These are phyloP conservation scores for Sugiyamaella marilandica DNA, from an alignment of 805 yeast species.

Conservation along the genomic window DNA sequence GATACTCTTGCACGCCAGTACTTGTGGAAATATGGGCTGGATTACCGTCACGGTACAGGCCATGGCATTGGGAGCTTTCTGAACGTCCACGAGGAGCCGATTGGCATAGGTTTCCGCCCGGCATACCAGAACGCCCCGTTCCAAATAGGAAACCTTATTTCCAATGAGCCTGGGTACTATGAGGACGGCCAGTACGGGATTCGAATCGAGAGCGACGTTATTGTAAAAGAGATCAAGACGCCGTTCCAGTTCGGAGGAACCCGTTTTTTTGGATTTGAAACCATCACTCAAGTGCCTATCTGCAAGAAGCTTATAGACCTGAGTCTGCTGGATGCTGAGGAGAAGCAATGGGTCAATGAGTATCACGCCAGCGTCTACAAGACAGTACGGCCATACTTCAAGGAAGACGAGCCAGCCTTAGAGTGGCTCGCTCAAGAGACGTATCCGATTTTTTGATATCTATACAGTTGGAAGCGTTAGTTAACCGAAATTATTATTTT, in stretches of 20 bases:
- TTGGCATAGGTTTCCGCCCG: slow-evolving; percentile 63
- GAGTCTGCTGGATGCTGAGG: slow-evolving; percentile 51
- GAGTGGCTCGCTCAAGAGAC: slow-evolving; percentile 74
- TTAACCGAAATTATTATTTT: too few relatives aligned
- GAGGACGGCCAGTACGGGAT: slow-evolving; percentile 87
- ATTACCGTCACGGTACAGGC: slow-evolving; percentile 92
- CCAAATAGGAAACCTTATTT: slow-evolving; percentile 65
- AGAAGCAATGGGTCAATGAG: slow-evolving; percentile 60
- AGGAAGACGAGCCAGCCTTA: slow-evolving; percentile 55
- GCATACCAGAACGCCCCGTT: slow-evolving; percentile 47
- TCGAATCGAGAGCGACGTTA: slow-evolving; percentile 80
- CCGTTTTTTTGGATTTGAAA: slow-evolving; percentile 66
- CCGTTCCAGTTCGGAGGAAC: slow-evolving; percentile 48
- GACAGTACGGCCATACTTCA: slow-evolving; percentile 46
- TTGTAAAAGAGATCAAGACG: slow-evolving; percentile 44
- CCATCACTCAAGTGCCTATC: slow-evolving; percentile 79
- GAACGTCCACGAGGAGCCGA: slow-evolving; percentile 92
- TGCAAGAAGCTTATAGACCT: slow-evolving; percentile 69
- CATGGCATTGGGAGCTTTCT: slow-evolving; percentile 94
- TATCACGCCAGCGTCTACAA: slow-evolving; percentile 60
- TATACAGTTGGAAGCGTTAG: too few relatives aligned
- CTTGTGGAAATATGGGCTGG: slow-evolving; percentile 76
- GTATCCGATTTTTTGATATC: slow-evolving; percentile 27
- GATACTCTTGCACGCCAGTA: slow-evolving; percentile 81
- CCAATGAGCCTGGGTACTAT: slow-evolving; percentile 95